Conservation (phyloP, 805 yeast genomes). For the Pichia phayaonensis region DNA sequence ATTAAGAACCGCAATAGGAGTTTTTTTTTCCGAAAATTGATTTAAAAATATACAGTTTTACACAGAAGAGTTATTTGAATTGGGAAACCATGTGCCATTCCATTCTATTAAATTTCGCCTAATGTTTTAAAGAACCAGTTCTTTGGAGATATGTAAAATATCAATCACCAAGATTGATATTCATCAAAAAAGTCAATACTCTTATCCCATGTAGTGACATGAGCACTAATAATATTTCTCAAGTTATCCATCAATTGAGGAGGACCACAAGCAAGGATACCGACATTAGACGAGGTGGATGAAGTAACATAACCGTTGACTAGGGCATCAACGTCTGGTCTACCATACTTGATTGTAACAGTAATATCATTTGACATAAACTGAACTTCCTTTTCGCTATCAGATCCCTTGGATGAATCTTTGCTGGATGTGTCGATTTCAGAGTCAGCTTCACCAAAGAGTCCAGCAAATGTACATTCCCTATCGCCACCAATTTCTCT, state of each 20-base stretch:
- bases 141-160: too few relatives aligned
- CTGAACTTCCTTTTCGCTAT: neutral
- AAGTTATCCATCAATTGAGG: slow-evolving; percentile 25
- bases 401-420: neutral
- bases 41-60: too few relatives aligned
- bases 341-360: slow-evolving; percentile 19
- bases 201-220: slow-evolving; percentile 1
- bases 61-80: too few relatives aligned
- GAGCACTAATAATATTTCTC: neutral
- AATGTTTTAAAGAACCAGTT: neutral
- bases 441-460: neutral
- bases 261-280: slow-evolving; percentile 41
- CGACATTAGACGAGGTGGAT: slow-evolving; percentile 29
- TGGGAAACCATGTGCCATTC: neutral
- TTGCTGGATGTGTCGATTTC: neutral
- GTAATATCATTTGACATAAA: neutral
- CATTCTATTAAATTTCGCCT: too few relatives aligned
- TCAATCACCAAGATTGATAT: slow-evolving; percentile 6
- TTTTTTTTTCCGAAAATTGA: too few relatives aligned
- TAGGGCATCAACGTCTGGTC: slow-evolving; percentile 32
- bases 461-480: neutral
- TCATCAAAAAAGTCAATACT: slow-evolving; percentile 9
- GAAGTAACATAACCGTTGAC: slow-evolving; percentile 27
- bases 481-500: neutral
- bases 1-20: too few relatives aligned